Evolutionary conservation across 129 eudicot genomes (phyloP).

Genomic region (Apium graveolens): DNA sequence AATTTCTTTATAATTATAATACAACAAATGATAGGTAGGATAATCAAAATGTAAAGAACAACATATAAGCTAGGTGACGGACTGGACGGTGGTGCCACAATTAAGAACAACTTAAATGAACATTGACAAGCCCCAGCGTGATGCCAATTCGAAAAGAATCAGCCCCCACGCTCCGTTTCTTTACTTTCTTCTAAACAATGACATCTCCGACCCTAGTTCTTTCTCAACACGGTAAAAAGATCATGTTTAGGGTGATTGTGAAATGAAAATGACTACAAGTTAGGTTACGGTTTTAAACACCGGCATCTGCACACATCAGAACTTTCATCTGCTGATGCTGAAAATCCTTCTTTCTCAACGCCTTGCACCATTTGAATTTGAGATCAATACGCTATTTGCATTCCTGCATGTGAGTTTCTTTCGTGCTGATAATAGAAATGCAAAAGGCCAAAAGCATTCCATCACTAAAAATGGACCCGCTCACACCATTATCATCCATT

Average conservation of each 20-base stretch:
- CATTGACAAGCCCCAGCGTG: conserved; percentile 12
- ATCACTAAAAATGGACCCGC: not conserved
- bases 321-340: not conserved
- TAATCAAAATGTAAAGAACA: not conserved
- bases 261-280: not conserved
- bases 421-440: not conserved
- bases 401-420: not conserved
- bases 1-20: not conserved
- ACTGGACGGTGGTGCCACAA: not conserved
- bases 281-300: not conserved
- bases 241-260: not conserved
- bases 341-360: not conserved
- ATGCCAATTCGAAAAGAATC: conserved; percentile 22
- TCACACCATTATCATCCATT: not conserved
- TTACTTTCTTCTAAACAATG: conserved; percentile 21
- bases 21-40: not conserved
- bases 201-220: conserved; percentile 2
- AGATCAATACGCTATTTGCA: not conserved
- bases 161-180: not conserved
- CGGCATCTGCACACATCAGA: not conserved
- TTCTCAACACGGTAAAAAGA: not conserved
- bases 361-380: not conserved
- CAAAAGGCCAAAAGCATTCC: not conserved
- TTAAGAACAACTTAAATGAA: not conserved
- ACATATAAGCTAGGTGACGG: not conserved